phyloP scores from a whole-genome alignment of 495 filamentous ascomycete genomes.

The Aspergillus mulundensis region DNA sequence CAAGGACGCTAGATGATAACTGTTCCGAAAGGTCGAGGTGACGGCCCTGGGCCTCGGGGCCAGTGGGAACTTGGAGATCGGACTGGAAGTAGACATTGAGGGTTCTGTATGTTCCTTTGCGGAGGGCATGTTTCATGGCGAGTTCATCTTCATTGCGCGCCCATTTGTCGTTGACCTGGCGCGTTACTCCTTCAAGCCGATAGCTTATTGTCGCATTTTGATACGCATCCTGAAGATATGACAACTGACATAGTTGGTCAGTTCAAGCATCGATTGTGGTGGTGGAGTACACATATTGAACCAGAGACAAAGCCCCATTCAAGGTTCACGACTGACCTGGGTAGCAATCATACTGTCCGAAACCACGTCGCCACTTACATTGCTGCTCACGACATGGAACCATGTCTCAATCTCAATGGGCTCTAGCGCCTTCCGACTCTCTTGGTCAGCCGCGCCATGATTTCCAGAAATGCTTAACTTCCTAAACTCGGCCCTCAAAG shows the following conservation, averaged over 20 bases:
- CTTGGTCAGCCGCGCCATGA: slow-evolving; percentile 10
- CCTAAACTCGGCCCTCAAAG: slow-evolving; percentile 26
- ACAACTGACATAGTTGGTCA: slow-evolving; percentile 21
- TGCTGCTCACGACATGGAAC: slow-evolving; percentile 45
- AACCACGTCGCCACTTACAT: slow-evolving; percentile 27
- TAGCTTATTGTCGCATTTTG: slow-evolving; percentile 45
- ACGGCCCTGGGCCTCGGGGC: slow-evolving; percentile 7
- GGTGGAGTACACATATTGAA: neutral
- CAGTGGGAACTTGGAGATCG: slow-evolving; percentile 33
- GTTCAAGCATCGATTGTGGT: neutral
- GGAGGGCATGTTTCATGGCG: slow-evolving; percentile 61
- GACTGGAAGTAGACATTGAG: slow-evolving; percentile 54
- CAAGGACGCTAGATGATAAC: slow-evolving; percentile 36
- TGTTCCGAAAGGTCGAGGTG: slow-evolving; percentile 13
- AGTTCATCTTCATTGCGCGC: slow-evolving; percentile 59
- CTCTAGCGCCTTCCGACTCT: slow-evolving; percentile 17
- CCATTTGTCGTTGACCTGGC: slow-evolving; percentile 68
- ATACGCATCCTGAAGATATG: slow-evolving; percentile 43
- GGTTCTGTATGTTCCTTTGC: slow-evolving; percentile 45
- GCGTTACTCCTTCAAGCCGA: slow-evolving; percentile 62
- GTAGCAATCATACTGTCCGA: slow-evolving; percentile 38
- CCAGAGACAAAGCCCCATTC: neutral
- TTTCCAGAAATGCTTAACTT: slow-evolving; percentile 21
- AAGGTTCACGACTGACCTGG: slow-evolving; percentile 33
- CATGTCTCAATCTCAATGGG: slow-evolving; percentile 46